Evolutionary conservation across 2,329 filamentous ascomycete species (phyloP).

Genomic region (Aspergillus pseudotamarii): DNA sequence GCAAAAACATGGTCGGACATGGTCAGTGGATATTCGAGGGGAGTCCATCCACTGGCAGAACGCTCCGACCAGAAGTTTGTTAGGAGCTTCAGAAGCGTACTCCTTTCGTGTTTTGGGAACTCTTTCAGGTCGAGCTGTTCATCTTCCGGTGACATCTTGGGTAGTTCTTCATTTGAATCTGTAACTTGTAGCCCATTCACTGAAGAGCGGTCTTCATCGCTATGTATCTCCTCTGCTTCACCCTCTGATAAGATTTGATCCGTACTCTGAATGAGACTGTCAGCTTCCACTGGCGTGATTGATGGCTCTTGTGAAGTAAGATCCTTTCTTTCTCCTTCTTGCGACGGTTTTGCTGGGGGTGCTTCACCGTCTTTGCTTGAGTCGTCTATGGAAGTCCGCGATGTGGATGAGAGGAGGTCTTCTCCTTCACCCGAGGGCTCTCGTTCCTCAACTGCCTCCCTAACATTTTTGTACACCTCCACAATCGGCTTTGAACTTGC

Average conservation of each 20-base stretch:
- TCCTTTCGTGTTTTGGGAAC: conserved; percentile 89
- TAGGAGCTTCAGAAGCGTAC: conserved; percentile 89
- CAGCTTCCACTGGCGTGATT: conserved; percentile 46
- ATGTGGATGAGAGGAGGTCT: conserved; percentile 36
- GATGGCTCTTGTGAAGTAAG: conserved; percentile 34
- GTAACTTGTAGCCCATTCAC: conserved; percentile 69
- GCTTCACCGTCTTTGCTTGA: conserved; percentile 36
- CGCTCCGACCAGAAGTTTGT: conserved; percentile 98
- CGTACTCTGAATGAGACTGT: conserved; percentile 46
- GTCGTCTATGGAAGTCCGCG: conserved; percentile 33
- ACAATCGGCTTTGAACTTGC: conserved; percentile 95
- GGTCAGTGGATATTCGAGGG: conserved; percentile 87
- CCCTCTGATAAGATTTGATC: conserved; percentile 63
- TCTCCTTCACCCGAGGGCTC: conserved; percentile 67
- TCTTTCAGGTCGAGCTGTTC: conserved; percentile 66
- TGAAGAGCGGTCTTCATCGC: conserved; percentile 72
- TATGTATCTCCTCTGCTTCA: conserved; percentile 68
- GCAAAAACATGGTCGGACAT: conserved; percentile 92
- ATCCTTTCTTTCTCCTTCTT: conserved; percentile 36
- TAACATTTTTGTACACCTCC: conserved; percentile 91
- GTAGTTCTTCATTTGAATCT: conserved; percentile 55
- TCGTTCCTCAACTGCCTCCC: conserved; percentile 85
- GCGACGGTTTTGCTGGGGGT: conserved; percentile 21
- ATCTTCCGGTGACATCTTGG: conserved; percentile 56
- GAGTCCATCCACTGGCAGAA: conserved; percentile 90